Conservation (phyloP, 768 basidiomycete genomes). For the Sistotremastrum suecicum region DNA sequence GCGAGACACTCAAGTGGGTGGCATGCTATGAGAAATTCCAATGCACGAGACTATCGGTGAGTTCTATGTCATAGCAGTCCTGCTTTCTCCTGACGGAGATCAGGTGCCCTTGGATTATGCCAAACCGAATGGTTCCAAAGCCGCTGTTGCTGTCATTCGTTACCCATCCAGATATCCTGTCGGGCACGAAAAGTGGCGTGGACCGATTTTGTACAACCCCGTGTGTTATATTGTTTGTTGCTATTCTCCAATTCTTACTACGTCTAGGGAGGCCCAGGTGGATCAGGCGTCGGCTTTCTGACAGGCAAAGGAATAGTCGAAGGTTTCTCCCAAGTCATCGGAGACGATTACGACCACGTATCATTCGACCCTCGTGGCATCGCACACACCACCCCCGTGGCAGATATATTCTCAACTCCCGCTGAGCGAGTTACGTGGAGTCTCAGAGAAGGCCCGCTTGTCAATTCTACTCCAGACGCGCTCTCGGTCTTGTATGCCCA, state of each 20-base stretch:
- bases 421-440: conserved; percentile 1
- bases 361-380: conserved; percentile 17
- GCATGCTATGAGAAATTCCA: conserved; percentile 3
- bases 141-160: conserved; percentile 15
- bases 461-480: conserved; percentile 4
- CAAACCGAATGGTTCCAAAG: conserved; percentile 6
- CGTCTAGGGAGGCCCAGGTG: conserved; percentile 11
- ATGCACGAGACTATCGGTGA: too few relatives aligned
- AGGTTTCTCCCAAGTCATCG: conserved; percentile 6
- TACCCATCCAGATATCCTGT: conserved; percentile 9
- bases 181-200: conserved; percentile 10
- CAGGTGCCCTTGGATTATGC: conserved; percentile 20
- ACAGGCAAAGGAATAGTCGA: conserved; percentile 2
- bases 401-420: background rate
- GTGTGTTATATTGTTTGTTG: background rate
- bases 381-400: conserved; percentile 1
- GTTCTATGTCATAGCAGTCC: too few relatives aligned
- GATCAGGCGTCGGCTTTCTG: conserved; percentile 14
- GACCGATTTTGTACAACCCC: conserved; percentile 21
- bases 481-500: background rate
- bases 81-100: background rate
- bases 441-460: background rate
- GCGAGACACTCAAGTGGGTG: conserved; percentile 2
- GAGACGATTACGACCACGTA: conserved; percentile 13
- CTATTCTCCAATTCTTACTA: background rate